phyloP scores from a whole-genome alignment of 768 basidiomycete genomes.

The Boletus reticuloceps region DNA sequence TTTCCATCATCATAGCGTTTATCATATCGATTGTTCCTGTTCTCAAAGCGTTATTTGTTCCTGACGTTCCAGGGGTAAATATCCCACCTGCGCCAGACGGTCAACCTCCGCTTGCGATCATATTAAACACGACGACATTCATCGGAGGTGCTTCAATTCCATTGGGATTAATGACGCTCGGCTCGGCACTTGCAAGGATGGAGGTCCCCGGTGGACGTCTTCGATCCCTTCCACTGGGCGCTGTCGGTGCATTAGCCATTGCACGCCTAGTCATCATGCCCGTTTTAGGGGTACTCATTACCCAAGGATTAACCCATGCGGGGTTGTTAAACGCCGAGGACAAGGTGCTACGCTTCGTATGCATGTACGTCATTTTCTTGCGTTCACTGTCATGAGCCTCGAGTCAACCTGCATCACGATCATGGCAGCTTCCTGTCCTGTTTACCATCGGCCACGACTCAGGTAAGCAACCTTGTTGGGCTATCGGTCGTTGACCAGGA shows the following conservation, averaged over 20 bases:
- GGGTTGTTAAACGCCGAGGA: conserved; percentile 51
- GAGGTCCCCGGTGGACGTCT: conserved; percentile 48
- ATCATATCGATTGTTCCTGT: conserved; percentile 53
- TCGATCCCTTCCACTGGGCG: conserved; percentile 45
- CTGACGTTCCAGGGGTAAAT: conserved; percentile 37
- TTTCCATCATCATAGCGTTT: conserved; percentile 53
- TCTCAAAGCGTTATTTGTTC: conserved; percentile 61
- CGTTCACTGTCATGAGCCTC: not conserved
- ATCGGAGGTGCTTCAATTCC: conserved; percentile 65
- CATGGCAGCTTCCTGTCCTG: conserved; percentile 52
- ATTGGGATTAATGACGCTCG: conserved; percentile 58
- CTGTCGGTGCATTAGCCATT: conserved; percentile 51
- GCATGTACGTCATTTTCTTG: conserved; percentile 45
- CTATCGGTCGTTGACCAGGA: not conserved
- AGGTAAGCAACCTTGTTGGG: conserved; percentile 34
- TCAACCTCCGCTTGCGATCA: conserved; percentile 59
- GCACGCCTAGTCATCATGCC: conserved; percentile 58
- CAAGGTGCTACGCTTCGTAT: conserved; percentile 61
- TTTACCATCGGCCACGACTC: conserved; percentile 58
- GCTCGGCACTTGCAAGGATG: conserved; percentile 60
- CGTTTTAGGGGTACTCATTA: conserved; percentile 58
- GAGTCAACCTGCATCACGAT: not conserved
- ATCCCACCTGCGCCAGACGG: conserved; percentile 62
- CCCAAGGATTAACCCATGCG: conserved; percentile 43
- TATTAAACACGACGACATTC: conserved; percentile 56